Evolutionary conservation across 768 basidiomycete genomes (phyloP), one percentile per base, ranked within the genome.

Genomic region (Naganishia antarctica): DNA sequence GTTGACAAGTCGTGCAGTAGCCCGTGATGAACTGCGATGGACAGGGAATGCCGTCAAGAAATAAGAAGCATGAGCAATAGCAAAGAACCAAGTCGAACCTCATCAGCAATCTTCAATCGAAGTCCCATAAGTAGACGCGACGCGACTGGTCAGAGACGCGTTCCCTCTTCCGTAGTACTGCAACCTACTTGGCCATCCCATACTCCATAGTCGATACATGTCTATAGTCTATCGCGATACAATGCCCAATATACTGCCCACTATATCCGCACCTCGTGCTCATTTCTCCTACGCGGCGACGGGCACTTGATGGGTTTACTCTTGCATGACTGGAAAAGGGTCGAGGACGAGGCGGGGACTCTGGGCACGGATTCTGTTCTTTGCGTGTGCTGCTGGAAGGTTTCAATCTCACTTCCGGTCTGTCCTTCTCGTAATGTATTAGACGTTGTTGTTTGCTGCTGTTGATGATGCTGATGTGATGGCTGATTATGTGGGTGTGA

Each of bases 241-340:
- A 44, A 44, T 18, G 43, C 18, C n/a, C 34, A n/a, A n/a, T n/a
- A n/a, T n/a, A n/a, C n/a, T n/a, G 34, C 15, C 34, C 34, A 44
- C n/a, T 57, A 57, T 34, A 51, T 51, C 31, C 53, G 53, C 37
- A 57, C 37, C 31, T 57, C 53, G 37, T 57, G 34, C 23, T 25
- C 53, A 12, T 40, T 32, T n/a, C 32, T 41, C 9, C 53, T 32
- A 1, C 53, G 53, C 26, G 53, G 53, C 21, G 53, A 57, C 16
- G 53, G 53, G 26, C 53, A 57, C 23, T 57, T 57, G 53, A 57
- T 57, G 1, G 53, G 53, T 29, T 57, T 57, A 37, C 53, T 57
- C 53, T 57, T 37, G 34, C 8, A 37, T 37, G 34, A n/a, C 34
- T 37, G 34, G 8, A 7, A n/a, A n/a, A 37, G 8, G 34, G 15